Conservation (phyloP, 495 filamentous ascomycete genomes). For the Halenospora varia region DNA sequence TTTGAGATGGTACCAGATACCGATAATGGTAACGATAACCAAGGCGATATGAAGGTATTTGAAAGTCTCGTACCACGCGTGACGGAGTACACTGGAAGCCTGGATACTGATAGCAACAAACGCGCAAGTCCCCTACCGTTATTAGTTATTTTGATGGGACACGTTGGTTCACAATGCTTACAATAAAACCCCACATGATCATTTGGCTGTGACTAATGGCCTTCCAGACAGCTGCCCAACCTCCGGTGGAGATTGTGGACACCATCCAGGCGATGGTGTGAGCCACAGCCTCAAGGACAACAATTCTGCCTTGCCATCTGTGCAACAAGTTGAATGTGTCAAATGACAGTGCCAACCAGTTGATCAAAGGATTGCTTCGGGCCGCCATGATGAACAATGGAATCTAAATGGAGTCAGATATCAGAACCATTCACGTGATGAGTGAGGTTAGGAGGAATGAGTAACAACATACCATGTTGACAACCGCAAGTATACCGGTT, state of each 20-base stretch:
- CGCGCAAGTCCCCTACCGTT: constrained; percentile 45
- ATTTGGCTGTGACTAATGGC: constrained; percentile 32
- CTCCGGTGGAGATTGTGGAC: constrained; percentile 25
- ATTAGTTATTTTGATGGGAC: constrained; percentile 15
- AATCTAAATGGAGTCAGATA: constrained; percentile 36
- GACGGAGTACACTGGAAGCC: constrained; percentile 70
- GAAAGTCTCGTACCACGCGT: constrained; percentile 90
- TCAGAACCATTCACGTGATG: constrained; percentile 34
- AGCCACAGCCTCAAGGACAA: constrained; percentile 58
- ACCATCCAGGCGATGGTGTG: constrained; percentile 52
- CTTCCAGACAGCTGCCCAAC: constrained; percentile 42
- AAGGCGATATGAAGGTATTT: constrained; percentile 72
- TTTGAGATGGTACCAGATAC: constrained; percentile 67
- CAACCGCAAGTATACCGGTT: constrained; percentile 72
- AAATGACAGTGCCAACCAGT: constrained; percentile 61
- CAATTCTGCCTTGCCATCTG: constrained; percentile 73
- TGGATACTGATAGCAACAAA: constrained; percentile 65
- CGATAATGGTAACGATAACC: constrained; percentile 58
- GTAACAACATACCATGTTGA: constrained; percentile 62
- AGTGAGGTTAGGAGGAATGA: constrained; percentile 57
- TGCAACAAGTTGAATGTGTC: constrained; percentile 79
- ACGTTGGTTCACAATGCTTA: constrained; percentile 33
- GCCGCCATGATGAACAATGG: constrained; percentile 54
- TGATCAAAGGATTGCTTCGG: constrained; percentile 57
- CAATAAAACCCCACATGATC: constrained; percentile 51